Evolutionary conservation across 1,284 basidiomycete species (phyloP), one percentile per base, ranked within the genome.

Genomic region (Somion occarium): DNA sequence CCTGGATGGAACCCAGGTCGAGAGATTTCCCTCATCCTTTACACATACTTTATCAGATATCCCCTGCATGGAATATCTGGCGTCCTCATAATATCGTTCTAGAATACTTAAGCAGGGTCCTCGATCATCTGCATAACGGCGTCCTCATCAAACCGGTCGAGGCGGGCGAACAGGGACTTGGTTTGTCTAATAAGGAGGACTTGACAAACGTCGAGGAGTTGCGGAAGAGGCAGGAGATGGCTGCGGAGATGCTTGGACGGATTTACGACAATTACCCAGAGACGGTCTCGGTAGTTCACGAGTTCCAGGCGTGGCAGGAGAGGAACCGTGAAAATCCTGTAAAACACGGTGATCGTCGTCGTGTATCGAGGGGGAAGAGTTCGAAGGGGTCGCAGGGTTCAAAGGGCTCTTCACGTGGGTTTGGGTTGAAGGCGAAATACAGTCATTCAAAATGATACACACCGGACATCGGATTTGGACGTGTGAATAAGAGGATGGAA

Each of bases 51-150:
- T 77, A 83, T 56, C 76, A 80, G 53, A 72, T 85, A 50, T 76
- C 82, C 2, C 84, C 83, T 3, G 67, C 75, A 18, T 85, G 83
- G 80, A 76, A 80, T 52, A 62, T 72, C 42, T 89, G 85, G 87
- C 72, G 71, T 46, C 79, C 83, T n/a, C 83, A 87, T 60, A 62
- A 57, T 20, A 69, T 69, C 30, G 73, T 79, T 5, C 61, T 86
- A 24, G 62, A 68, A 3, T 59, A 79, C 12, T 64, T 89, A 39
- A 62, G 73, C 25, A 60, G 67, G 2, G 76, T 73, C 4, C 58
- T 83, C 20, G 60, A 64, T 13, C 72, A 73, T 41, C 70, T 89
- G 30, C 67, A 70, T 54, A 63, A 70, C n/a, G 86, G 86, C 5
- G 65, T 64, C 39, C 59, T 76, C 27, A 65, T 82, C 24, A 67